Evolutionary conservation across 2,329 filamentous ascomycete genomes (phyloP).

Genomic region (Botryotinia convoluta): DNA sequence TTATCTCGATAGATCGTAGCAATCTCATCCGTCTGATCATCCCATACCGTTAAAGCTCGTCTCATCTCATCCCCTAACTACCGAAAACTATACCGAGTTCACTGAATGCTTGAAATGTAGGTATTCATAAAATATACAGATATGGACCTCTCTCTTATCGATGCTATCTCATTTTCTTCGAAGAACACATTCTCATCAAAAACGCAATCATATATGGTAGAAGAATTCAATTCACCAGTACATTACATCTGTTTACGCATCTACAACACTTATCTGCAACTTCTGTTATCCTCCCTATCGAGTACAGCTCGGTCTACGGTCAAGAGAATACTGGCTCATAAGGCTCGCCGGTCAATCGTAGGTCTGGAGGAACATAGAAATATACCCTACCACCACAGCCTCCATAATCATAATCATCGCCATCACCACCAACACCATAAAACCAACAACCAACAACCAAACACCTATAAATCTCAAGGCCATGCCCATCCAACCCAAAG

Average conservation of each 20-base stretch:
- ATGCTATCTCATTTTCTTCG: neutral
- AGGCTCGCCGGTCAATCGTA: neutral
- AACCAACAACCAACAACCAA: neutral
- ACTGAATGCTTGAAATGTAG: neutral
- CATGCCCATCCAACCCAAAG: neutral
- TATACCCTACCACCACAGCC: neutral
- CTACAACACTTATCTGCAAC: neutral
- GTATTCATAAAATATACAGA: neutral
- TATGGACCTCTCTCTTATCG: neutral
- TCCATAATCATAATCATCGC: neutral
- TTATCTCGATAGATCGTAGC: neutral
- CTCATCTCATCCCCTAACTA: neutral
- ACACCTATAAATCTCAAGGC: neutral
- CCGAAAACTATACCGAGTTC: neutral
- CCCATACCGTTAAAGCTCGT: too few species aligned
- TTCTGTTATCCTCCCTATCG: neutral
- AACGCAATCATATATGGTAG: neutral
- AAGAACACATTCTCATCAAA: neutral
- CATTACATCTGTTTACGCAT: neutral
- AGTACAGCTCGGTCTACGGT: neutral
- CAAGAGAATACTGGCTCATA: neutral
- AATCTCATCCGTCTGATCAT: neutral
- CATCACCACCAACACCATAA: too few species aligned
- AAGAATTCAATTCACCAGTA: neutral
- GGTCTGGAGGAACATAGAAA: neutral